These are phyloP conservation scores for Hymenoscyphus scutula DNA, from an alignment of 2,329 filamentous ascomycete species.

Conservation along the genomic window DNA sequence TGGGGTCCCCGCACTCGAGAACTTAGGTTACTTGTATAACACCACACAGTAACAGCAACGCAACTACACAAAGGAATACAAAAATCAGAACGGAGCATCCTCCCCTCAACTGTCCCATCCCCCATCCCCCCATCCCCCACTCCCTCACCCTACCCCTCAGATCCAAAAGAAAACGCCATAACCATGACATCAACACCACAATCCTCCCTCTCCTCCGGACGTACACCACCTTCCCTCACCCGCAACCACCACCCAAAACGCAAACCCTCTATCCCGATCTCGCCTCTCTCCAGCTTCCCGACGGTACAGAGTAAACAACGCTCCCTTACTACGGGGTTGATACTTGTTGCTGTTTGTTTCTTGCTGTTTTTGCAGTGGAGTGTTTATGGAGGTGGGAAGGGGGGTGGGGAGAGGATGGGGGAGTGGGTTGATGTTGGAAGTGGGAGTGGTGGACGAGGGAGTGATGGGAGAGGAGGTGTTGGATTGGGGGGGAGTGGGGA, in stretches of 20 bases:
- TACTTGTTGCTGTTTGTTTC: background rate
- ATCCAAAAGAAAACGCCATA: background rate
- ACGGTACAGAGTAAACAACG: background rate
- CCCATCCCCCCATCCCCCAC: background rate
- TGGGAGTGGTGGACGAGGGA: too few relatives aligned
- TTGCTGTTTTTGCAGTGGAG: conserved; percentile 6
- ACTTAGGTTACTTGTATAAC: too few relatives aligned
- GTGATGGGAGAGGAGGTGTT: too few relatives aligned
- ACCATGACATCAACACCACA: background rate
- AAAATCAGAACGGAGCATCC: too few relatives aligned
- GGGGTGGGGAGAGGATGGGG: background rate
- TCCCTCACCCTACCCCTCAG: background rate
- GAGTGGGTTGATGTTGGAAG: background rate
- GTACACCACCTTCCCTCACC: background rate
- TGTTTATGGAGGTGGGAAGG: background rate
- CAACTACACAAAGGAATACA: too few relatives aligned
- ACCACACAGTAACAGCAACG: too few relatives aligned
- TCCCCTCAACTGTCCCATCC: background rate
- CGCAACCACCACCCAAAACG: background rate
- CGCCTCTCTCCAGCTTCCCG: background rate
- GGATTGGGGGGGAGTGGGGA: background rate
- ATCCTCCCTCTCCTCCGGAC: background rate
- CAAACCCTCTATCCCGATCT: background rate
- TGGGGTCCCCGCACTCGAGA: too few relatives aligned
- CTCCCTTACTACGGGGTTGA: background rate